Base-by-base conservation (phyloP, 2,329 filamentous ascomycete genomes). In the Triangularia setosa region DNA sequence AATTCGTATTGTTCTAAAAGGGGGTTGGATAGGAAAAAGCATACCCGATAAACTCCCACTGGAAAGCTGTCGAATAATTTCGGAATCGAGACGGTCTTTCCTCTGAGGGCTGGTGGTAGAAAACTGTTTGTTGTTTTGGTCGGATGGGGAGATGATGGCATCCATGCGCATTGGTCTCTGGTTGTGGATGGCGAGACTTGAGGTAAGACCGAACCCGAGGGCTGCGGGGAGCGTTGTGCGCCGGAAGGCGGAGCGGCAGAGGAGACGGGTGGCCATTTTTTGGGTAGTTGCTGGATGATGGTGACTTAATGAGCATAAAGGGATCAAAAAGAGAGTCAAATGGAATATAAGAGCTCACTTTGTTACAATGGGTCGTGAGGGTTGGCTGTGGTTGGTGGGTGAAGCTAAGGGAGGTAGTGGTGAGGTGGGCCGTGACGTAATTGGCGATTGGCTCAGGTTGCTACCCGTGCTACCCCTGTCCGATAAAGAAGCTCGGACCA, bases 21-120 rank as follows among this genome's bases (percentile, higher is more conserved):
- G 75, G 14, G 21, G 40, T 0, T n/a, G n/a, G 11, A 21, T 48
- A 5, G 4, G 27, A 5, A 16, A 35, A 14, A n/a, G 12, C 14
- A 40, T 67, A 85, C 83, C 84, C 23, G 79, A 69, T n/a, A 86
- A 65, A 67, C 84, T 85, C 2, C 84, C 84, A 21, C 80, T 78
- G 1, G 83, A 84, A n/a, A 86, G 71, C 73, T 86, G 82, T 63
- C 75, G 77, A 60, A 83, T 77, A 4, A 79, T 69, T 53, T 74
- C 76, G 0, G 77, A 71, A 60, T 76, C 69, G 48, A 79, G 68
- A 25, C 65, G 60, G 1, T 68, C 69, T n/a, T 69, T 68, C 12
- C 62, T 62, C 28, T 58, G 14, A 1, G 23, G 25, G 1, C 24
- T 33, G 18, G 53, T 61, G 52, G 58, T 66, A n/a, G 69, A 35